Evolutionary conservation across 495 filamentous ascomycete species (phyloP), one percentile per base, ranked within the genome.

Genomic region (Aspergillus affinis): DNA sequence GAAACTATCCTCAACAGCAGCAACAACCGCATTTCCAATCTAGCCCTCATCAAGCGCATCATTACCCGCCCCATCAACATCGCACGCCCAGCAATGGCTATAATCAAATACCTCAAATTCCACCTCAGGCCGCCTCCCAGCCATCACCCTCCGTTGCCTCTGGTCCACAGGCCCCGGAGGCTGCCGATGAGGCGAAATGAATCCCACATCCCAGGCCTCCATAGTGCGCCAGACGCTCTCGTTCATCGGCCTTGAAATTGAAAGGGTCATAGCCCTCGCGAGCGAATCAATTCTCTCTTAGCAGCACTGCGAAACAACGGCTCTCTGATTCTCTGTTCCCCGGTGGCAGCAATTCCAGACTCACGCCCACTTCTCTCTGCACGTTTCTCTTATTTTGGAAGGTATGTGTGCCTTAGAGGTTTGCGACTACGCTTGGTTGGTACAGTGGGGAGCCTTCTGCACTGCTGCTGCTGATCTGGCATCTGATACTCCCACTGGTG

Each of bases 41-140:
- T 51, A 86, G 85, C 62, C 87, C 86, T 19, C 86, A 88, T 62
- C 86, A 87, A 65, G 72, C 78, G 61, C 85, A 88, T 64, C 86
- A 89, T 59, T 87, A 85, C 65, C 86, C 84, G 10, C 83, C 79
- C 47, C 79, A 82, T 58, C 76, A 82, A 47, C 83, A 88, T 57
- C 85, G 85, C 45, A 82, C 81, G 21, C 81, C 81, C 30, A 82
- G 78, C 68, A 84, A 78, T 60, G 82, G 81, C 56, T 86, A 85
- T 64, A 84, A 80, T 56, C 83, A 84, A 54, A 78, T 81, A 48
- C 70, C 75, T 54, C 82, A 81, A 57, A 69, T 75, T 18, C 73
- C 79, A 18, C 71, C 78, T 61, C 82, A 82, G 26, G 73, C 77
- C 61, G 69, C 75, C 52, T 62, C 72, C 59, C 78, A 79, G 51